Evolutionary conservation across 371 early-diverging fungal genomes (phyloP), one percentile per base, ranked within the genome.

Genomic region (Smittium mucronatum): DNA sequence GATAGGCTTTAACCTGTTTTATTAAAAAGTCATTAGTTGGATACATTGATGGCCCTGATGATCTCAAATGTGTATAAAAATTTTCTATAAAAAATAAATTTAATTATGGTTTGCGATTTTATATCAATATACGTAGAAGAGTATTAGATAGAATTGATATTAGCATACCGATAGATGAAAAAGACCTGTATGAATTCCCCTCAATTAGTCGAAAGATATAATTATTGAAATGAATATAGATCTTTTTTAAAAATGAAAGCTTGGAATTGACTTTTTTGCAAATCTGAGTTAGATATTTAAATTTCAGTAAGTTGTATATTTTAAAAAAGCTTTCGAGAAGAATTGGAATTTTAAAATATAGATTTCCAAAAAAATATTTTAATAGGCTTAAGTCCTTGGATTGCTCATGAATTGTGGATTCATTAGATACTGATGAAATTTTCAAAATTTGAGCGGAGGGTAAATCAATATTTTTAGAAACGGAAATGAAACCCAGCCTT

Each of bases 341-440:
- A 33, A 5, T 61, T 61, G 29, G 63, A 28, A 61, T 30, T 15
- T 11, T 11, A 61, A 61, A 61, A 28, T 11, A 28, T 11, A 61
- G 63, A 33, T 61, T 61, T 61, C 26, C n/a, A 61, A 61, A 61
- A 61, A 61, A 30, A 61, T 30, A 61, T 33, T 61, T 5, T 15
- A 61, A 5, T 61, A 16, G 26, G 63, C 63, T 61, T 57, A 57
- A 61, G 5, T 30, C 26, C 33, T 61, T 11, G n/a, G 29, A 61
- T 61, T 33, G 5, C 33, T 61, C 29, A 30, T 61, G 17, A 26
- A 21, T 21, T 57, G 17, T 57, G 26, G 17, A 57, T n/a, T n/a
- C n/a, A 47, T 47, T 21, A 11, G 5, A 11, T 47, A 11, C 21
- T 47, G 47, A 47, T 47, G 47, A 47, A 47, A 11, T 11, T 47